Evolutionary conservation across 225 moss, liverwort and hornwort genomes (phyloP), one percentile per base, ranked within the genome.

Genomic region (Pseudisothecium myosuroides): DNA sequence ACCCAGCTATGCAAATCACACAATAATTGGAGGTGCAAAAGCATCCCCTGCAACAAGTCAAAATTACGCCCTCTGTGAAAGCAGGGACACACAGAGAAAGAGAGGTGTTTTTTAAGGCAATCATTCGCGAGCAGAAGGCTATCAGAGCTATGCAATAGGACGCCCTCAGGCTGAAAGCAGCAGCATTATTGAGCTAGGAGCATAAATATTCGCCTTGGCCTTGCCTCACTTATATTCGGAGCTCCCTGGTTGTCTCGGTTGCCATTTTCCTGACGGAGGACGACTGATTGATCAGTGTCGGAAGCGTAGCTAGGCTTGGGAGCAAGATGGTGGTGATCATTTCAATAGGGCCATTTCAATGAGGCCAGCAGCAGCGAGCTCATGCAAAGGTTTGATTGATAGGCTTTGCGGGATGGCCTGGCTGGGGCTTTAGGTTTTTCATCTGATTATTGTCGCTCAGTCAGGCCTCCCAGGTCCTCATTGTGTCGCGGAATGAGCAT

Each of bases 401-500:
- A 52, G 14, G 54, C 67, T 45, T 83, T 52, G n/a, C 34, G 47
- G 49, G 47, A 27, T 52, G 83, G 83, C 58, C 64, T 65, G 87
- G n/a, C 64, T 65, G 87, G n/a, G 17, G 76, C 67, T 66, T 87
- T 82, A 59, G 52, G 34, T 37, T 50, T 50, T 68, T 50, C 62
- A 11, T 50, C 55, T 77, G 52, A n/a, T 83, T 59, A n/a, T n/a
- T n/a, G n/a, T n/a, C n/a, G n/a, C n/a, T n/a, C n/a, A n/a, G n/a
- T n/a, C n/a, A n/a, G n/a, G 60, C 76, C 76, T 49, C 76, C 49
- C 76, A 60, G 75, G 76, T 83, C 76, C 76, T 87, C 87, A 90
- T 90, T 77, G 83, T 90, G 83, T 87, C 29, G 62, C 78, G 62
- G 83, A 90, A 90, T 87, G 87, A 90, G 67, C 76, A 16, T 29